A percentile compares a stretch with the other conserved stretches of the same genome.
Evolutionary conservation across 495 filamentous ascomycete genomes (phyloP).

Genomic region (Xylaria curta): DNA sequence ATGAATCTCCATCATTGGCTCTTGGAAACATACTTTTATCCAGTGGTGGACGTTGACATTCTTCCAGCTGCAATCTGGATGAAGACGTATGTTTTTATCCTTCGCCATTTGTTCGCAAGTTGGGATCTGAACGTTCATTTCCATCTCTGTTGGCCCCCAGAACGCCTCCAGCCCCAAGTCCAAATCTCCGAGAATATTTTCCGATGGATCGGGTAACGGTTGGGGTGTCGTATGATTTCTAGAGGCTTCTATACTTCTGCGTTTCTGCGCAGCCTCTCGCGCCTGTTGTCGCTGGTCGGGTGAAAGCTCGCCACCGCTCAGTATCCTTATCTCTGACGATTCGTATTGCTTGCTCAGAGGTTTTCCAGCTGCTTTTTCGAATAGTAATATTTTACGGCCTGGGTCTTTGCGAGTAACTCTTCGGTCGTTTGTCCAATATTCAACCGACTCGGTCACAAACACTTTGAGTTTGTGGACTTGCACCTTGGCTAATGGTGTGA

Average conservation of each 20-base stretch:
- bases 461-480: slow-evolving; percentile 97
- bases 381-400: slow-evolving; percentile 81
- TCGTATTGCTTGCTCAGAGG: slow-evolving; percentile 77
- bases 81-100: slow-evolving; percentile 73
- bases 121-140: slow-evolving; percentile 93
- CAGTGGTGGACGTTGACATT: slow-evolving; percentile 97
- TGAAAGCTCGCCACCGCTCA: slow-evolving; percentile 76
- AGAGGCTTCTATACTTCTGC: slow-evolving; percentile 48
- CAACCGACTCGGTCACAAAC: slow-evolving; percentile 90
- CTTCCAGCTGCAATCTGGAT: slow-evolving; percentile 95
- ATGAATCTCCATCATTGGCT: slow-evolving; percentile 9
- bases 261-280: slow-evolving; percentile 45
- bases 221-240: slow-evolving; percentile 41
- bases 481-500: slow-evolving; percentile 95
- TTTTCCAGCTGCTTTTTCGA: slow-evolving; percentile 90
- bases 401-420: slow-evolving; percentile 87
- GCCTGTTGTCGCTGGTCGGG: slow-evolving; percentile 52
- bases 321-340: slow-evolving; percentile 78
- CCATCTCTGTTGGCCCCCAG: slow-evolving; percentile 93
- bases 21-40: slow-evolving; percentile 80
- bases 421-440: slow-evolving; percentile 90
- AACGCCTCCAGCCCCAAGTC: slow-evolving; percentile 63
- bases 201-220: slow-evolving; percentile 54
- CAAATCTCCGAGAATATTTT: slow-evolving; percentile 85
- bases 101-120: slow-evolving; percentile 89